Percentiles rank a stretch among this genome's conserved stretches.
phyloP scores from a whole-genome alignment of 179 eudicot species.

The Corrigiola litoralis region DNA sequence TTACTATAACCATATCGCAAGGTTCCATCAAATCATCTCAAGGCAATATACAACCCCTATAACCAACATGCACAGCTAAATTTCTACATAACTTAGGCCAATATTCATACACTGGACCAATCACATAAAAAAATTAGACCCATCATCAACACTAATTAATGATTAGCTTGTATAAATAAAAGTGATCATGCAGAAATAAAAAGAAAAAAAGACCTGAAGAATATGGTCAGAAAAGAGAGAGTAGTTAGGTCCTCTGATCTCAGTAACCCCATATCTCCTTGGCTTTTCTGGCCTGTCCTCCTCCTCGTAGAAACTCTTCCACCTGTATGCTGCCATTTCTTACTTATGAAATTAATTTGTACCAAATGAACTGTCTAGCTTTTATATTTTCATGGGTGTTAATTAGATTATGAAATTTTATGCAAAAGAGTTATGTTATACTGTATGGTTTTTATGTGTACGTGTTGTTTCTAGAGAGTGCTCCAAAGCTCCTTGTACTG shows the following conservation, averaged over 20 bases:
- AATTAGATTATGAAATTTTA: background rate
- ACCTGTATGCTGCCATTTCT: constrained; percentile 42
- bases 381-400: background rate
- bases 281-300: constrained; percentile 99
- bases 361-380: background rate
- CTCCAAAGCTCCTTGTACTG: background rate
- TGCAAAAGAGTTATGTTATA: too few species aligned
- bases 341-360: too few species aligned
- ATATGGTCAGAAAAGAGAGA: constrained; percentile 60
- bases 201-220: constrained; percentile 42
- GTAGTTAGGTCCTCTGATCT: constrained; percentile 69
- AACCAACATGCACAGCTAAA: too few species aligned
- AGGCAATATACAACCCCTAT: too few species aligned
- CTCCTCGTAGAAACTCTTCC: constrained; percentile 83
- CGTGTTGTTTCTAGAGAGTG: constrained; percentile 25
- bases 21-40: too few species aligned
- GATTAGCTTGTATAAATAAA: background rate
- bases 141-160: too few species aligned
- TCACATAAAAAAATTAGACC: too few species aligned
- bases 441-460: too few species aligned
- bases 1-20: too few species aligned
- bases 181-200: background rate
- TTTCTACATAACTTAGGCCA: too few species aligned
- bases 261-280: constrained; percentile 71
- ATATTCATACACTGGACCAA: too few species aligned